phyloP scores from a whole-genome alignment of 345 rosid genomes.

The Sisymbrium altissimum region DNA sequence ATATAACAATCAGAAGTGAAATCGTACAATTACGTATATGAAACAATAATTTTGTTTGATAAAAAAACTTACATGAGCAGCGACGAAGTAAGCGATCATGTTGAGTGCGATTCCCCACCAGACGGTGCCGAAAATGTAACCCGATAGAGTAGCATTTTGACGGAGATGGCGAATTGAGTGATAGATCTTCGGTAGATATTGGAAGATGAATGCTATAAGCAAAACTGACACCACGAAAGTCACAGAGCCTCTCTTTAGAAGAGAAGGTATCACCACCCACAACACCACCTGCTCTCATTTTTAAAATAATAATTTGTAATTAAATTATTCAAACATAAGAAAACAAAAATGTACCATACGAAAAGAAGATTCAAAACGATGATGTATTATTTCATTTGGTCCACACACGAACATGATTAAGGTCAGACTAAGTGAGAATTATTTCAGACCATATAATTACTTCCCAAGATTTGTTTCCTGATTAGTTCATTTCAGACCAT shows the following conservation, averaged over 20 bases:
- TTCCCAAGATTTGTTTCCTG: background rate
- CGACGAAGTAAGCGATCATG: conserved; percentile 90
- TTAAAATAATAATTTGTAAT: background rate
- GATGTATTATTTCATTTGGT: conserved; percentile 24
- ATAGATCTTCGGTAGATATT: conserved; percentile 90
- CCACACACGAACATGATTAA: conserved; percentile 30
- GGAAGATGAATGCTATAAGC: conserved; percentile 70
- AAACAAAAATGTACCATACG: conserved; percentile 28
- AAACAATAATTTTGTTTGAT: background rate
- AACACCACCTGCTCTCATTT: conserved; percentile 56
- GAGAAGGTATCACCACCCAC: conserved; percentile 71
- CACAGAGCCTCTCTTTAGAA: conserved; percentile 58
- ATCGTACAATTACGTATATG: background rate
- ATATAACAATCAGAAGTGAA: background rate
- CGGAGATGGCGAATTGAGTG: conserved; percentile 87
- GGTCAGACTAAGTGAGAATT: conserved; percentile 12
- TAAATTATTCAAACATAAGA: conserved; percentile 13
- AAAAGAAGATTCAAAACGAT: conserved; percentile 3
- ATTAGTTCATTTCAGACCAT: conserved; percentile 7
- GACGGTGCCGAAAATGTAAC: conserved; percentile 89
- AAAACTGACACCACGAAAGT: conserved; percentile 65
- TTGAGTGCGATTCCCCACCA: conserved; percentile 99
- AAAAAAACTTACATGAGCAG: conserved; percentile 74
- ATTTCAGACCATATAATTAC: conserved; percentile 16
- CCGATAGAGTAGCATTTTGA: conserved; percentile 80